Conservation (phyloP, 2,329 filamentous ascomycete genomes). For the Penicillium vulpinum region DNA sequence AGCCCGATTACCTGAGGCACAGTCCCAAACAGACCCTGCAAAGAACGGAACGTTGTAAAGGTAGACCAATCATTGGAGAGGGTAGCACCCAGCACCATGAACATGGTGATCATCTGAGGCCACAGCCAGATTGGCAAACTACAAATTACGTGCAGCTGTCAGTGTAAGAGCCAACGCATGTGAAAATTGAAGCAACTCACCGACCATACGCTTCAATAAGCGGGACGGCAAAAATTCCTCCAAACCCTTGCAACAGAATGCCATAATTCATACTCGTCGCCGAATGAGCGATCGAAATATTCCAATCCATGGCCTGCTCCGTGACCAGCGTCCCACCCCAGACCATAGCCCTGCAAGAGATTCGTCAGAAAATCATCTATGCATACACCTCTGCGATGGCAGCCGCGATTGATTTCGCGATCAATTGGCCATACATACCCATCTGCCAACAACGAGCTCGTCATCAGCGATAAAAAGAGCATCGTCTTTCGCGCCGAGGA, state of each 20-base stretch:
- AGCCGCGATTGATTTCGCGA: neutral
- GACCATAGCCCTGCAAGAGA: slow-evolving; percentile 35
- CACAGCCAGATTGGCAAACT: slow-evolving; percentile 47
- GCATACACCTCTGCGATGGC: neutral
- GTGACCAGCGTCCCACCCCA: slow-evolving; percentile 44
- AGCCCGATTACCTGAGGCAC: slow-evolving; percentile 44
- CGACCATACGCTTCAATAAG: slow-evolving; percentile 44
- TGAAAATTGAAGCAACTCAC: slow-evolving; percentile 25
- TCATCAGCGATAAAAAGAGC: slow-evolving; percentile 37
- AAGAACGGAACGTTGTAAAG: slow-evolving; percentile 43
- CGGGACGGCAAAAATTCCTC: slow-evolving; percentile 41
- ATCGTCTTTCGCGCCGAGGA: slow-evolving; percentile 30
- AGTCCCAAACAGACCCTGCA: slow-evolving; percentile 42
- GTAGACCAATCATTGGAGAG: slow-evolving; percentile 41
- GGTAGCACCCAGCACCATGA: slow-evolving; percentile 43
- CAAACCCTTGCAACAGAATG: slow-evolving; percentile 41
- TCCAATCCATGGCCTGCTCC: slow-evolving; percentile 40
- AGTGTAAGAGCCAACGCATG: neutral
- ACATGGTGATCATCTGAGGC: slow-evolving; percentile 41
- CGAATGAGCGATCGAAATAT: slow-evolving; percentile 33
- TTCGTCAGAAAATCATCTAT: neutral
- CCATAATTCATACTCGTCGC: slow-evolving; percentile 44
- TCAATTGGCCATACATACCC: slow-evolving; percentile 26
- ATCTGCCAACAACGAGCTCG: slow-evolving; percentile 38
- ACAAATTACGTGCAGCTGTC: slow-evolving; percentile 27